Base-by-base conservation (phyloP, 345 rosid genomes). In the Theobroma cacao region DNA sequence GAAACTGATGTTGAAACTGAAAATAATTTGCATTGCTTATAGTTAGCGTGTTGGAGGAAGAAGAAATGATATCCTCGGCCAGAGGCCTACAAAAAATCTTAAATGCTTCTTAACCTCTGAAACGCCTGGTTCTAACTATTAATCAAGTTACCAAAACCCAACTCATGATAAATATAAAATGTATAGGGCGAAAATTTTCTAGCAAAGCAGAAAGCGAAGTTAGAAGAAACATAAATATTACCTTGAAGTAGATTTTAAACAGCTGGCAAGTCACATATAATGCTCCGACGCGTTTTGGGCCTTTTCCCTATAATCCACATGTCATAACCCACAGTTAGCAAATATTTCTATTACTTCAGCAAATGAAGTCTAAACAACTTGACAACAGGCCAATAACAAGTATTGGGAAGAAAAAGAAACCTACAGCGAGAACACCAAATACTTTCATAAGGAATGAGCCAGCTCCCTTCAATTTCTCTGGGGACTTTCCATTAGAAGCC, bases 371-470 rank as follows among this genome's bases (percentile, higher is more conserved):
- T 24, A 70, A 81, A 75, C 30, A 69, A 61, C 56, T 31, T 77
- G 38, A 59, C 45, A 79, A 36, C 48, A 43, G 77, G 14, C 15
- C 4, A 22, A 78, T 40, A 52, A 63, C 40, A 62, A 68, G 34
- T 41, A 64, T 50, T 71, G 22, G 3, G 53, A 68, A 43, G 38
- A 52, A 11, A 22, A 14, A 65, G 64, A 31, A 85, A 86, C 97
- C 26, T 91, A 96, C 99, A 72, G 98, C 98, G 76, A 96, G 98
- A 83, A 92, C 93, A 68, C 98, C 98, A 73, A 96, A 96, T 50
- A 90, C 92, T 86, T 94, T 96, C 98, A 92, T 96, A 56, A 94
- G 95, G 83, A 90, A 93, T 40, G 99, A 96, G 41, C 99, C 99
- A 5, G 97, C 97, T 1, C 90, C 99, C 85, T 96, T 96, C 81